Base-by-base conservation (phyloP, 129 eudicot genomes). In the Helianthus annuus region DNA sequence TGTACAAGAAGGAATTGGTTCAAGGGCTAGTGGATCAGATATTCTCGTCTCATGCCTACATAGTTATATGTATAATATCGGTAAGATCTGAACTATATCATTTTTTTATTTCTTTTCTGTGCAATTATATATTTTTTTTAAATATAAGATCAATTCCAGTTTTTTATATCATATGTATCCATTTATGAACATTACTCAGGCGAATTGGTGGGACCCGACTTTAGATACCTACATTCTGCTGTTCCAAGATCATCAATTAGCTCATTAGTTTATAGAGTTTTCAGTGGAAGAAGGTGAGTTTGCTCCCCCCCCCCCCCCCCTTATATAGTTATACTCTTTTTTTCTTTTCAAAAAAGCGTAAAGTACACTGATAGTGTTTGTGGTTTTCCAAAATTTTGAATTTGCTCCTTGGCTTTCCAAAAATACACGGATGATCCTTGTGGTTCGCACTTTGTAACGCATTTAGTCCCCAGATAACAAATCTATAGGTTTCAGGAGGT, bases 251-350 rank as follows among this genome's bases (percentile, higher is more conserved):
- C 90, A 42, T 56, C 87, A 58, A 56, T 86, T 70, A 70, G 82
- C 68, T 84, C 94, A 66, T 85, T 88, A 48, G 85, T 86, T 40
- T 88, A 91, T 56, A 88, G 91, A 76, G 79, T 95, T 80, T 88
- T 95, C 54, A 88, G 86, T 19, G 99, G 99, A 73, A 87, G 75
- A 82, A 90, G 97, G 99, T 88, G 64, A 54, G 45, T 77, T 73
- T 45, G 10, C 54, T 29, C 13, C 13, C n/a, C 24, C 36, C n/a
- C 13, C n/a, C 24, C 36, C n/a, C 12, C 36, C 44, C 1, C 14
- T 22, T 16, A 34, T 66, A 14, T 38, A n/a, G 12, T 40, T 60
- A 13, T 51, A 32, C 74, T 24, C 3, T 32, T 2, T 32, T 32
- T 32, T 32, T 2, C 36, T 19, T 19, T 19, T 19, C 22, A 19